phyloP scores from a whole-genome alignment of 768 basidiomycete genomes.

The Amanita brunnescens region DNA sequence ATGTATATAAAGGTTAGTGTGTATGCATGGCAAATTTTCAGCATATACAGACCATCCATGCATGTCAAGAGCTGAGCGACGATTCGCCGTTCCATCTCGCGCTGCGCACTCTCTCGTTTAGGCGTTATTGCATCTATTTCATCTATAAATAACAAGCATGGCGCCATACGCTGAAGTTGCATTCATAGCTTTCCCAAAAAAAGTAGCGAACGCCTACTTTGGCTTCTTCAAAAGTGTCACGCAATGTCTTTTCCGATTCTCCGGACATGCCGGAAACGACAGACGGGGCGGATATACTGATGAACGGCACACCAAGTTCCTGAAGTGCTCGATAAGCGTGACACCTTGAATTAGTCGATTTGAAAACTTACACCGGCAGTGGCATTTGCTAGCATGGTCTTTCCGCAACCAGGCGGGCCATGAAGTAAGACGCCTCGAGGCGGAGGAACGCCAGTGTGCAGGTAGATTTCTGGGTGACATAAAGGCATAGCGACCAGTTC shows the following conservation, averaged over 20 bases:
- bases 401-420: conserved; percentile 96
- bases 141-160: conserved; percentile 92
- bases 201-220: conserved; percentile 43
- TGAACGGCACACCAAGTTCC: conserved; percentile 92
- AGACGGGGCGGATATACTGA: conserved; percentile 89
- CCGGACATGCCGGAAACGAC: conserved; percentile 98
- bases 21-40: neutral
- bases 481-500: conserved; percentile 96
- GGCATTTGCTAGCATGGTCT: conserved; percentile 89
- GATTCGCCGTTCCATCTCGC: conserved; percentile 97
- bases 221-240: conserved; percentile 97
- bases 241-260: conserved; percentile 92
- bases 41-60: conserved; percentile 82
- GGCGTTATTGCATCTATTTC: conserved; percentile 98
- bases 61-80: conserved; percentile 97
- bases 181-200: neutral
- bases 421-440: conserved; percentile 89
- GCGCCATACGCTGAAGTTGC: conserved; percentile 63
- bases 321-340: conserved; percentile 20
- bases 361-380: conserved; percentile 74
- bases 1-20: neutral
- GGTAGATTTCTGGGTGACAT: conserved; percentile 90
- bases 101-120: conserved; percentile 93
- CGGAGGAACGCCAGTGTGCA: conserved; percentile 87
- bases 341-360: neutral